Base-by-base conservation (phyloP, 352 stramenopile genomes). In the Globisporangium cystogenes region DNA sequence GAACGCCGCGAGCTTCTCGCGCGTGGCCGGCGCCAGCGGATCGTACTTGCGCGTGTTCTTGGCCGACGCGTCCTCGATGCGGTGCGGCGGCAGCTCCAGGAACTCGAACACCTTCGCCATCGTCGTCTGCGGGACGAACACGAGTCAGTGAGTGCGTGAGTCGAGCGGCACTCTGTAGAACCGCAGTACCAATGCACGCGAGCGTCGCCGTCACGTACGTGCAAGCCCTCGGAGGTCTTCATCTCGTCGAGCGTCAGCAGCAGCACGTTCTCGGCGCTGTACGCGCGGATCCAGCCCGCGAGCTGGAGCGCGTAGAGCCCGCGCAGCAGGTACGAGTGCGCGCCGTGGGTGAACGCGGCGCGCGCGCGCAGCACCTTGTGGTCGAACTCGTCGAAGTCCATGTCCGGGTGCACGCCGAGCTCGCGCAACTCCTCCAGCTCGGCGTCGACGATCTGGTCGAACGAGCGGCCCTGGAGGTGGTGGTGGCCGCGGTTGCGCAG, bases 301-400 rank as follows among this genome's bases (percentile, higher is more conserved):
- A 99, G 71, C 70, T 99, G 95, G 27, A 99, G 66, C 41, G 86
- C 95, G 65, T 99, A 99, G 41, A 99, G 67, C 0, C 96, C 96
- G 42, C 84, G 81, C 14, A 69, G 60, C n/a, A 94, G 57, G 51
- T 87, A 90, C 42, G 85, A 93, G 60, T 95, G 86, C 8, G 76
- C 86, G 14, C 86, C 86, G 48, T 96, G 82, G 40, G 76, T 67
- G 14, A 80, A 75, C 0, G 20, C 48, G 14, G 84, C 47, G 4
- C 65, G 64, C 29, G 70, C 55, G 39, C 68, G 64, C 60, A 92
- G 59, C 35, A 88, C 68, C 35, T 75, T 76, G 3, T 65, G 63
- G 49, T 93, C 76, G 24, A 95, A 90, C 33, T 74, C 74, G 3
- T 87, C 67, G 51, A 84, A 81, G 31, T 60, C 53, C 84, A 95